Evolutionary conservation across 139 green algal species (phyloP), one percentile per base, ranked within the genome.

Genomic region (Microglena sp.): DNA sequence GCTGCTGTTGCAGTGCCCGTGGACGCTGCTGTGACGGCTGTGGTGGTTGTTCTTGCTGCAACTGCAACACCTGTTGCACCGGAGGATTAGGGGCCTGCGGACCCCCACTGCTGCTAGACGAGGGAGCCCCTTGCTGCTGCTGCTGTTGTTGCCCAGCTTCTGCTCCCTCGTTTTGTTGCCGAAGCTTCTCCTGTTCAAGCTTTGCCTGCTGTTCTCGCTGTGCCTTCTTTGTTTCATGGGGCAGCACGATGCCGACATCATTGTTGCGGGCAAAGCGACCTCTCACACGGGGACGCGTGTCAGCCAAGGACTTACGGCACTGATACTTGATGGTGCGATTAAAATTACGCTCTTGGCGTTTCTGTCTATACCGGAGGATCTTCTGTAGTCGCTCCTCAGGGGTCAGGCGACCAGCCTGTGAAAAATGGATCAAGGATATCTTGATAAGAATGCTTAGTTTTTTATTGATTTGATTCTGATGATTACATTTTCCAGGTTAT

Each of bases 301-400:
- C 86, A 1, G 86, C 86, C 56, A 92, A 63, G 2, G 83, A 88
- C 77, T 93, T 93, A n/a, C 86, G 75, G 66, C 86, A 93, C 67
- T 79, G 71, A 45, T 92, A 92, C 79, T 89, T 89, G 75, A 91
- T 83, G 43, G 68, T 61, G 32, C 64, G 74, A 34, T 74, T 66
- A 45, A 71, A 76, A 45, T 80, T 80, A 59, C 63, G 76, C 55
- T 77, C 62, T 36, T 83, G 63, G 3, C 87, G 79, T 64, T 92
- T 92, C 33, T 83, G 75, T 5, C 86, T 73, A 63, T 94, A 94
- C 24, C 84, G 60, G 57, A 85, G 77, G 28, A 94, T 92, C 44
- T 85, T 84, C 53, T 77, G 62, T 33, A 76, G 54, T 2, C 87
- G 66, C 73, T 94, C 87, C 50, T 89, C 84, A 21, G 76, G 46